phyloP scores from a whole-genome alignment of 441 rosid genomes.

The Arabidopsis lyrata region DNA sequence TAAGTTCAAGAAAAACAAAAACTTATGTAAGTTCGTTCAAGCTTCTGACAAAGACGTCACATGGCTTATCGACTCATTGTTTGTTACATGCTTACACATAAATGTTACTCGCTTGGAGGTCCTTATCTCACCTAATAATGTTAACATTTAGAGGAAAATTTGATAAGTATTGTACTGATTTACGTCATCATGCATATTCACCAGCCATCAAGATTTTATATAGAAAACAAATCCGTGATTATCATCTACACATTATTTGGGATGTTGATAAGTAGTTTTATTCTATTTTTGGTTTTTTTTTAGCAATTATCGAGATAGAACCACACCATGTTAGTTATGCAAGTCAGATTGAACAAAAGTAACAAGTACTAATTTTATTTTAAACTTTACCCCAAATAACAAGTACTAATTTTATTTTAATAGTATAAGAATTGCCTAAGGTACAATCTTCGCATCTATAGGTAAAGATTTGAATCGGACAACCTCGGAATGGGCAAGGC shows the following conservation, averaged over 20 bases:
- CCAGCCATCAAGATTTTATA: neutral
- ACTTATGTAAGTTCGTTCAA: neutral
- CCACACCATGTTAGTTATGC: neutral
- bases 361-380: neutral
- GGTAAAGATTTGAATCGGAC: slow-evolving; percentile 38
- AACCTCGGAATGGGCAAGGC: slow-evolving; percentile 63
- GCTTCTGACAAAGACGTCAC: neutral
- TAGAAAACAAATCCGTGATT: neutral
- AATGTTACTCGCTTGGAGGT: neutral
- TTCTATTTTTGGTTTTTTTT: neutral
- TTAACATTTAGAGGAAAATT: neutral
- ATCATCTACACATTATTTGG: neutral
- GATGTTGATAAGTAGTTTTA: neutral
- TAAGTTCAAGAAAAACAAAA: neutral
- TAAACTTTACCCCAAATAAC: neutral
- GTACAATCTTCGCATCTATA: neutral
- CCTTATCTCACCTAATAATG: neutral
- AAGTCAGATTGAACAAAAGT: neutral
- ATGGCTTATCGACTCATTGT: neutral
- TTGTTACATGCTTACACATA: neutral
- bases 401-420: neutral
- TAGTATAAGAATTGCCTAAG: neutral
- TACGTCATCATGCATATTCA: neutral
- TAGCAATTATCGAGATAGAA: neutral
- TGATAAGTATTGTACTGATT: neutral